Base-by-base conservation (phyloP, 1,139 yeast genomes). In the Yamadazyma diospyri region DNA sequence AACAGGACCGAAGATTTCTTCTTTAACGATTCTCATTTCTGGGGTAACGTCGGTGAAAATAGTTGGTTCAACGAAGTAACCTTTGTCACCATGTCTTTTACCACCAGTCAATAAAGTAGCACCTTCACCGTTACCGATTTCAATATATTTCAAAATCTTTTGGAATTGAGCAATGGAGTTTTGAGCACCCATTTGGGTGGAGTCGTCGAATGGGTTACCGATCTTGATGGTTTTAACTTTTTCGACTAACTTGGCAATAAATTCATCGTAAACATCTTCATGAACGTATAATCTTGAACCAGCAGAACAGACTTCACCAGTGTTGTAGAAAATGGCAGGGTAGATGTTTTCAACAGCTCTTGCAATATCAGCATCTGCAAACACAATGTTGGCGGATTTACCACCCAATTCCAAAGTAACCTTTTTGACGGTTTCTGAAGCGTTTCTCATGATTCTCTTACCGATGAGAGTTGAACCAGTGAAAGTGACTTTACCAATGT, bases 261-360 rank as follows among this genome's bases (percentile, higher is more conserved):
- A 70, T 51, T 75, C 67, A 49, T 84, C 92, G 61, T 85, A 82
- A 50, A 83, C 63, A 33, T 72, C 78, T 48, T 81, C 88, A 62
- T 85, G 94, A 42, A 84, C 76, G 57, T 78, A 81, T 36, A 84
- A 64, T 59, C 95, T 79, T 31, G 94, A 83, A 45, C 94, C 92
- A 26, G 94, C 94, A 56, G 85, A 80, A 65, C 95, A 85, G 37
- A 82, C 89, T 64, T 85, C 94, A 59, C 95, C 95, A 47, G 85
- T 77, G 69, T 85, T 85, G 73, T 72, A 82, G 76, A 76, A 52
- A n/a, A 70, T 66, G 22, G 68, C 62, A 4, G 77, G 76, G 6
- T 65, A 72, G 76, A 33, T 74, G 34, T 77, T 70, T 47, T 71
- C 67, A 40, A 82, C 77, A 39, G 94, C 79, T 49, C 63, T 61